These are phyloP conservation scores for Dactylorhiza incarnata DNA, from an alignment of 106 monocot genomes.

Conservation along the genomic window DNA sequence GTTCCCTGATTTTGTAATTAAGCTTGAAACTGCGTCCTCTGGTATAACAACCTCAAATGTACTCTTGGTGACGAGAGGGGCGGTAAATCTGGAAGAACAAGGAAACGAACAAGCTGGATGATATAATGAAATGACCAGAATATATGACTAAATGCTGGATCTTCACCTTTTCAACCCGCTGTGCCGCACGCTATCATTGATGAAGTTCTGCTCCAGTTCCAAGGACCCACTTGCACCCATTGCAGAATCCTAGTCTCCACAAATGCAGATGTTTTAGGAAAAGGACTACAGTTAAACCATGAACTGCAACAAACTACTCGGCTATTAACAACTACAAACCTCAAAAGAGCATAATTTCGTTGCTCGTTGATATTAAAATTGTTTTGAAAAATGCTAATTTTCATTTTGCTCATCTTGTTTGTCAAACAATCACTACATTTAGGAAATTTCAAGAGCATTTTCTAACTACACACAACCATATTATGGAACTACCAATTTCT, in stretches of 20 bases:
- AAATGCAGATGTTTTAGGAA: neutral
- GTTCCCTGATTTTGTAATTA: conserved; percentile 73
- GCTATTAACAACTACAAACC: neutral
- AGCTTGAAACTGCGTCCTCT: conserved; percentile 58
- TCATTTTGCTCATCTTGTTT: neutral
- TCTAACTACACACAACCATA: neutral
- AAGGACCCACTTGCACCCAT: conserved; percentile 39
- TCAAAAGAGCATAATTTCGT: neutral
- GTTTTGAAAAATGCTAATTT: neutral
- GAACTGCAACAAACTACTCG: neutral
- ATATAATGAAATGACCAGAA: neutral
- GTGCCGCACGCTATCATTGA: conserved; percentile 55
- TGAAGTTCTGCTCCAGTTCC: conserved; percentile 51
- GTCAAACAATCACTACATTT: neutral
- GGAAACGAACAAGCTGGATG: neutral
- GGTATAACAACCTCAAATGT: conserved; percentile 84
- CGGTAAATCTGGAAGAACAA: conserved; percentile 34
- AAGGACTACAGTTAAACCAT: neutral
- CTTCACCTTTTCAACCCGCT: conserved; percentile 45
- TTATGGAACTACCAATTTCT: neutral
- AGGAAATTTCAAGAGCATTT: neutral
- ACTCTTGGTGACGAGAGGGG: conserved; percentile 55
- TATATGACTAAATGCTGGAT: neutral
- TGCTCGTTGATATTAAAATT: neutral
- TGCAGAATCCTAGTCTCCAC: conserved; percentile 44